Evolutionary conservation across 2,329 filamentous ascomycete species (phyloP).

Genomic region (Pseudophaeomoniella oleicola): DNA sequence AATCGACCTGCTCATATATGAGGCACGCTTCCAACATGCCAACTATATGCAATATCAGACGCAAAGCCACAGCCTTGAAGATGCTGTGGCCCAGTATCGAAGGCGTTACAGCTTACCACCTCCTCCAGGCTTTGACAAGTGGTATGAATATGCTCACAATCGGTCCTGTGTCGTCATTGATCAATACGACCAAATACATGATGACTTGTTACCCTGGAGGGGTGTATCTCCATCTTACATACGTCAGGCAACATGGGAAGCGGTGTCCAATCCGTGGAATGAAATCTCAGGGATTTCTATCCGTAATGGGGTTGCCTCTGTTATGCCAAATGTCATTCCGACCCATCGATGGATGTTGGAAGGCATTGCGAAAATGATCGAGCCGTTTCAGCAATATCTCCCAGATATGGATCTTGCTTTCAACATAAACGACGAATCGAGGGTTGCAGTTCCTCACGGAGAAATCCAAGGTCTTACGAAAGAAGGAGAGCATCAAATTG

Average conservation of each 20-base stretch:
- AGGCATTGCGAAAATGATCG: conserved; percentile 38
- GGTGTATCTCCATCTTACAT: conserved; percentile 35
- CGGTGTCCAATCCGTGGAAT: conserved; percentile 39
- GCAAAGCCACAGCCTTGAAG: conserved; percentile 30
- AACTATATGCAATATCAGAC: conserved; percentile 32
- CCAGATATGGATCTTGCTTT: conserved; percentile 51
- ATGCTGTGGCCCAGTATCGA: conserved; percentile 37
- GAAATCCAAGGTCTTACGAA: conserved; percentile 22
- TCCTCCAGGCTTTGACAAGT: conserved; percentile 45
- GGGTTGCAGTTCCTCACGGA: conserved; percentile 39
- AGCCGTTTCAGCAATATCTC: conserved; percentile 36
- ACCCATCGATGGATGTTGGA: conserved; percentile 46
- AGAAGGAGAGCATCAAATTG: conserved; percentile 6
- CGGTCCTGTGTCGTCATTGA: conserved; percentile 41
- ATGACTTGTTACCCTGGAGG: conserved; percentile 42
- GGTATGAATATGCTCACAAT: conserved; percentile 41
- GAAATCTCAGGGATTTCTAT: conserved; percentile 42
- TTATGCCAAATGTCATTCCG: conserved; percentile 35
- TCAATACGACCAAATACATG: conserved; percentile 44
- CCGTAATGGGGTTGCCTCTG: conserved; percentile 34
- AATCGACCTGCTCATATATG: conserved; percentile 38
- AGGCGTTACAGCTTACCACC: conserved; percentile 38
- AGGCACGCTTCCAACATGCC: conserved; percentile 33
- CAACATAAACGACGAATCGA: conserved; percentile 47
- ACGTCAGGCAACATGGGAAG: conserved; percentile 35